Conservation (phyloP, 139 green algal species). For the Choricystis sp. region DNA sequence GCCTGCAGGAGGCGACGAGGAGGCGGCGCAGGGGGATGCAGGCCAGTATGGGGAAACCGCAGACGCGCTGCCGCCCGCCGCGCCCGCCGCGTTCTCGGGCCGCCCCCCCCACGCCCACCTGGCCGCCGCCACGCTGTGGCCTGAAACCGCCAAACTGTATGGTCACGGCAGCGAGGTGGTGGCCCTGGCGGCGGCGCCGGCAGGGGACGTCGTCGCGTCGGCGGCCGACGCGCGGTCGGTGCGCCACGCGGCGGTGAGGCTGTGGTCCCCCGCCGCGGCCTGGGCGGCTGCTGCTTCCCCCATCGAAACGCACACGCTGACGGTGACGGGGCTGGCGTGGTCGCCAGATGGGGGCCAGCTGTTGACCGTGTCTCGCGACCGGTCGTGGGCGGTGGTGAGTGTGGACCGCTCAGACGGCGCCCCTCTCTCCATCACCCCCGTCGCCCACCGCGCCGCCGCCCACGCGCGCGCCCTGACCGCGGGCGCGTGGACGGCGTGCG, state of each 20-base stretch:
- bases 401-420: slow-evolving; percentile 20
- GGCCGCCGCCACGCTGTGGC: slow-evolving; percentile 76
- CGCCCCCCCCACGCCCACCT: slow-evolving; percentile 89
- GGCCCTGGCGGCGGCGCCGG: slow-evolving; percentile 38
- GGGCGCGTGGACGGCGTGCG: slow-evolving; percentile 46
- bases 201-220: slow-evolving; percentile 43
- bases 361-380: slow-evolving; percentile 45
- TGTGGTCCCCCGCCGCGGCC: slow-evolving; percentile 42
- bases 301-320: slow-evolving; percentile 65
- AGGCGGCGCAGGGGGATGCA: not conserved
- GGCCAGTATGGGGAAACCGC: slow-evolving; percentile 60
- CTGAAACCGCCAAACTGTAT: slow-evolving; percentile 87
- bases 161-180: slow-evolving; percentile 87
- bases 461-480: slow-evolving; percentile 66
- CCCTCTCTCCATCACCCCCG: not conserved
- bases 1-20: slow-evolving; percentile 7
- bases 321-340: slow-evolving; percentile 83
- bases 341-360: slow-evolving; percentile 36
- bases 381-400: slow-evolving; percentile 18
- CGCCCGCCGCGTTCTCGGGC: slow-evolving; percentile 26
- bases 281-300: slow-evolving; percentile 25
- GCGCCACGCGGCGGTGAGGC: slow-evolving; percentile 34
- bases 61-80: slow-evolving; percentile 53
- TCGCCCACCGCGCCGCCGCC: slow-evolving; percentile 17
- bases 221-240: slow-evolving; percentile 50